A percentile compares a stretch with the other conserved stretches of the same genome.
Evolutionary conservation across 1,139 yeast species (phyloP).

Genomic region (Blastobotrys proliferans): DNA sequence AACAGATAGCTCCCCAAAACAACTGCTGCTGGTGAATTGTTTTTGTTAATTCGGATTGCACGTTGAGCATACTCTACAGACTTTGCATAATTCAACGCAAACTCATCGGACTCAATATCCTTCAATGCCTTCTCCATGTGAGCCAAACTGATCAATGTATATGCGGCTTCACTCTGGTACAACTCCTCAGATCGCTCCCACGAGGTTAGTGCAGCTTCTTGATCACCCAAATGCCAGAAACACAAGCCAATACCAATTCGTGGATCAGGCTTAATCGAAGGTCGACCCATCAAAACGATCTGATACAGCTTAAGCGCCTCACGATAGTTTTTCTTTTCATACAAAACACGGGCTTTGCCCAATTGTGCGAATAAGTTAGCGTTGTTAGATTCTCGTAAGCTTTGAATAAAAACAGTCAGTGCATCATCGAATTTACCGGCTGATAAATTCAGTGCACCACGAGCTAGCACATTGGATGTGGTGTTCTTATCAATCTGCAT

Average conservation of each 20-base stretch:
- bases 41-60: constrained; percentile 34
- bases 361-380: constrained; percentile 72
- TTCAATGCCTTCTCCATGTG: constrained; percentile 61
- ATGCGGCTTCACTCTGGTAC: constrained; percentile 57
- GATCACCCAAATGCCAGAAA: constrained; percentile 83
- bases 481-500: constrained; percentile 31
- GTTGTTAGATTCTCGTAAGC: constrained; percentile 34
- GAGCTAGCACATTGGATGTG: constrained; percentile 44
- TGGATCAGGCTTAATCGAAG: constrained; percentile 79
- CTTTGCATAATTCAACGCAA: constrained; percentile 33
- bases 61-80: constrained; percentile 38
- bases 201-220: constrained; percentile 67
- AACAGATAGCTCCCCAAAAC: constrained; percentile 52
- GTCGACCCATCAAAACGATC: constrained; percentile 71
- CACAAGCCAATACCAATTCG: constrained; percentile 93
- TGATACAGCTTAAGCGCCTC: constrained; percentile 81
- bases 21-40: constrained; percentile 44
- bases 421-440: constrained; percentile 61
- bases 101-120: constrained; percentile 28
- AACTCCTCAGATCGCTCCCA: constrained; percentile 80
- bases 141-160: constrained; percentile 62
- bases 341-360: constrained; percentile 79
- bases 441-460: constrained; percentile 49
- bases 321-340: constrained; percentile 66
- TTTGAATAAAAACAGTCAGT: constrained; percentile 45